These are phyloP conservation scores for Colletotrichum musae DNA, from an alignment of 2,329 filamentous ascomycete genomes.

Conservation along the genomic window DNA sequence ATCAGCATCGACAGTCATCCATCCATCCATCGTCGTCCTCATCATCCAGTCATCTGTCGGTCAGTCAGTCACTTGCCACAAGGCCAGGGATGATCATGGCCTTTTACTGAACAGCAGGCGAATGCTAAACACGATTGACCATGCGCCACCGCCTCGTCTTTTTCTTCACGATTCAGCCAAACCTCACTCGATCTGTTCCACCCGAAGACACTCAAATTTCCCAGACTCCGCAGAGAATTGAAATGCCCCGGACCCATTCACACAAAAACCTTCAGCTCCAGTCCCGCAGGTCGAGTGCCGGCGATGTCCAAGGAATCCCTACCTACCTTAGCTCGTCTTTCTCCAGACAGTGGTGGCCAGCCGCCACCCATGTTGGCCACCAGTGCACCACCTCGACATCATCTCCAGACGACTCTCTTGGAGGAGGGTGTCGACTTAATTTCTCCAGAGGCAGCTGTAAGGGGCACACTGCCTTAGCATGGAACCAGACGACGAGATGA, in stretches of 20 bases:
- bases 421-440: conserved; percentile 38
- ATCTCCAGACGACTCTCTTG: not conserved
- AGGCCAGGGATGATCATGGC: too few species aligned
- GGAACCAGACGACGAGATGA: conserved; percentile 44
- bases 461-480: conserved; percentile 36
- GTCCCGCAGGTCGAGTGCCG: conserved; percentile 29
- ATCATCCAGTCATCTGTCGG: too few species aligned
- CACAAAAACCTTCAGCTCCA: conserved; percentile 8
- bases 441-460: conserved; percentile 32
- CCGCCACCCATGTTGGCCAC: not conserved
- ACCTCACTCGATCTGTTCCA: not conserved
- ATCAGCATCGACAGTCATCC: too few species aligned
- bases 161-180: too few species aligned
- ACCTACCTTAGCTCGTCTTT: conserved; percentile 8
- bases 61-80: too few species aligned
- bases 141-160: too few species aligned
- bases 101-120: too few species aligned
- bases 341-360: too few species aligned
- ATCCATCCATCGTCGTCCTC: too few species aligned
- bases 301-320: conserved; percentile 15
- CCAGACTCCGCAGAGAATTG: not conserved
- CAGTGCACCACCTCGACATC: not conserved
- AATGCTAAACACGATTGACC: too few species aligned
- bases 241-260: not conserved
- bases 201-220: not conserved